Base-by-base conservation (phyloP, 345 rosid species). In the Aethionema arabicum region DNA sequence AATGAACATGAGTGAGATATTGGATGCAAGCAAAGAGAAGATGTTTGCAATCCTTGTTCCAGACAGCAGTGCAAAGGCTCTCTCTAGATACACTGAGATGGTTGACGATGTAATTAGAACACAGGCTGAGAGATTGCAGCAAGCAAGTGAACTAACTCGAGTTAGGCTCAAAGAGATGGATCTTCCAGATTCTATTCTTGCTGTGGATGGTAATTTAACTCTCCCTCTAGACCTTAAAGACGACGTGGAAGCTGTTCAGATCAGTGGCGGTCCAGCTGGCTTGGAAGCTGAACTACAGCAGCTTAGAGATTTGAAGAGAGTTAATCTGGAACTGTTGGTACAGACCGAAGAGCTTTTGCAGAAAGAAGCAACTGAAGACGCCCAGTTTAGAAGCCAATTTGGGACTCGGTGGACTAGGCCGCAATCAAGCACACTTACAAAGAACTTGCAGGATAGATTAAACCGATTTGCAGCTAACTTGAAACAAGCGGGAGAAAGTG, bases 371-470 rank as follows among this genome's bases (percentile, higher is more conserved):
- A 54, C 85, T 60, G 99, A 93, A 67, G 99, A 93, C 66, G 68
- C 88, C 46, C 99, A 93, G 53, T 90, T 90, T 63, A 84, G 99
- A 77, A 81, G 88, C 67, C 99, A 93, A 73, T 93, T 90, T 78
- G 99, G 99, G 72, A 83, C 91, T n/a, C 84, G 95, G 51, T 93
- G 99, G 97, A 93, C 99, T 40, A 80, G 99, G 72, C 99, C 99
- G 62, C 97, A 93, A 39, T 93, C 99, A 58, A 83, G 83, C 81
- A 93, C 99, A 42, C 77, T 93, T 74, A 90, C 99, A 30, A 93
- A 90, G 83, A 87, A 88, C 70, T 75, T 93, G 83, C 97, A 78
- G 82, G 99, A 93, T 70, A 82, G 99, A 75, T 79, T 93, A 56
- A 84, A 85, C 56, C 85, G 95, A 44, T 87, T 93, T 82, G 99